These are phyloP conservation scores for Thymus quinquecostatus DNA, from an alignment of 257 asterid genomes.

Conservation along the genomic window DNA sequence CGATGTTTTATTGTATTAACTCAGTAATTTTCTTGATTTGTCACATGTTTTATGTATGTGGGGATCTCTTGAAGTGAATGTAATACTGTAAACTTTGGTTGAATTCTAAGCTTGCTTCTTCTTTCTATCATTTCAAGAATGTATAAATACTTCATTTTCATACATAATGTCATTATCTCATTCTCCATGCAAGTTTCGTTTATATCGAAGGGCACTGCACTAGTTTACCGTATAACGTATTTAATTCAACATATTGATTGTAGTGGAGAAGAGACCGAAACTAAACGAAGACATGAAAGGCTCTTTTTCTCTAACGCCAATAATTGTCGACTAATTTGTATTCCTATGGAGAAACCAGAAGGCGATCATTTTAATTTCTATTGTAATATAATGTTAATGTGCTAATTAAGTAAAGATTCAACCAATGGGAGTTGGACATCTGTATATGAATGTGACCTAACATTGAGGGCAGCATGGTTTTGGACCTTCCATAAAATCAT, in stretches of 20 bases:
- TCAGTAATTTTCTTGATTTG: background rate
- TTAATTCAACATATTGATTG: no score
- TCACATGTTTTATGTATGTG: background rate
- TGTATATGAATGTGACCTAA: constrained; percentile 32
- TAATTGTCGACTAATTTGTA: constrained; percentile 10
- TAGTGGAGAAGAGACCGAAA: background rate
- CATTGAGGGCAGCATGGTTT: constrained; percentile 36
- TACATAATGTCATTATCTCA: no score
- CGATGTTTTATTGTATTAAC: constrained; percentile 44
- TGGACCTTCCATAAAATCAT: constrained; percentile 27
- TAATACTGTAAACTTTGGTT: no score
- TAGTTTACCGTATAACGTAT: no score
- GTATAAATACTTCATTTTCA: no score
- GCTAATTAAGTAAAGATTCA: constrained; percentile 11
- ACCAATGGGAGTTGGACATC: background rate
- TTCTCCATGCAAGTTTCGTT: no score
- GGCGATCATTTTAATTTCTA: no score
- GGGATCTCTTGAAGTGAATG: no score
- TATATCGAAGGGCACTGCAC: no score
- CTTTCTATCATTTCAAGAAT: no score
- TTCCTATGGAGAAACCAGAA: constrained; percentile 21
- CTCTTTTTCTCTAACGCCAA: constrained; percentile 27
- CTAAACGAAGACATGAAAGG: constrained; percentile 11
- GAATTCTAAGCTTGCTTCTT: no score
- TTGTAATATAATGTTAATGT: background rate